Conservation (phyloP, 2,329 filamentous ascomycete species). For the Diaporthe capsici region DNA sequence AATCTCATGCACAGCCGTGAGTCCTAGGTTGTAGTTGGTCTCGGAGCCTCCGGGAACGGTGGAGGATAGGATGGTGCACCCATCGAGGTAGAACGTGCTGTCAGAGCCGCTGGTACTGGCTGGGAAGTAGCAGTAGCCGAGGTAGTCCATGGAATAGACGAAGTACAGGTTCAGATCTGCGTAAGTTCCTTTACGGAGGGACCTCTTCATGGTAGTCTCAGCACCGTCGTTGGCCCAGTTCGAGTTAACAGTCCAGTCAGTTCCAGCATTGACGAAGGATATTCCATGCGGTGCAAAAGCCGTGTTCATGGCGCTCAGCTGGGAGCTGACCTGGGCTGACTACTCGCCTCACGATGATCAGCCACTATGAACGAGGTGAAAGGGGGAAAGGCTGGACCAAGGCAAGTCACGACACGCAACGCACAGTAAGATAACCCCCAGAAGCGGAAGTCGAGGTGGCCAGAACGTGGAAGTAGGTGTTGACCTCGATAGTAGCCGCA, state of each 20-base stretch:
- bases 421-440: slow-evolving; percentile 56
- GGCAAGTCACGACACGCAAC: slow-evolving; percentile 19
- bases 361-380: not conserved
- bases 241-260: slow-evolving; percentile 57
- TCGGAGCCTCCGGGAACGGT: slow-evolving; percentile 50
- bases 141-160: slow-evolving; percentile 53
- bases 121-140: slow-evolving; percentile 65
- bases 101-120: slow-evolving; percentile 51
- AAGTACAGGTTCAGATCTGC: slow-evolving; percentile 63
- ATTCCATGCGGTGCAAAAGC: slow-evolving; percentile 60
- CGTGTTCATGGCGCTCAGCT: slow-evolving; percentile 61
- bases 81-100: slow-evolving; percentile 47
- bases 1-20: slow-evolving; percentile 57
- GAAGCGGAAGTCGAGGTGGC: slow-evolving; percentile 46
- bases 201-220: slow-evolving; percentile 60
- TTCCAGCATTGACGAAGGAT: slow-evolving; percentile 59
- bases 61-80: slow-evolving; percentile 49
- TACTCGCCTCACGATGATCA: slow-evolving; percentile 41
- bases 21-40: slow-evolving; percentile 54
- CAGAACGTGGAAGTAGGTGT: slow-evolving; percentile 54
- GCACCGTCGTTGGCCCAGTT: slow-evolving; percentile 58
- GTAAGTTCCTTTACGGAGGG: slow-evolving; percentile 59
- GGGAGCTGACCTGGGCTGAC: slow-evolving; percentile 53
- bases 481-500: slow-evolving; percentile 48
- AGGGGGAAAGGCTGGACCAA: not conserved